Conservation (phyloP, 306 rosid species). For the Albizia julibrissin region DNA sequence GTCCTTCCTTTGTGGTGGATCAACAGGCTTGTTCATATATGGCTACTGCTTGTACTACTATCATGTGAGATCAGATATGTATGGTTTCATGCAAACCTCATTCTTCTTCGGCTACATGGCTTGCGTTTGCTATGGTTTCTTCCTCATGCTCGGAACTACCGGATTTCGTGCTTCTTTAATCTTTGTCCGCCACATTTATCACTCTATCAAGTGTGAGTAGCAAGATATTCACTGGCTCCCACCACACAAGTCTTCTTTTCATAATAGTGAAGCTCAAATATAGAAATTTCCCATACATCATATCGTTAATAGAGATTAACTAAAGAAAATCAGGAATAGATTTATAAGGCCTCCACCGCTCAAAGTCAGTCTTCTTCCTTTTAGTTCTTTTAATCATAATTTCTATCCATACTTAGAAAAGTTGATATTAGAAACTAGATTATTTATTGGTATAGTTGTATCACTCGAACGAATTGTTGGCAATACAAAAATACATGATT, state of each 20-base stretch:
- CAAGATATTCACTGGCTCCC: not conserved
- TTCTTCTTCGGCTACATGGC: conserved; percentile 48
- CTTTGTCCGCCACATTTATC: conserved; percentile 40
- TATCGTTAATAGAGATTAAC: not conserved
- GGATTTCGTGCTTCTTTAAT: conserved; percentile 35
- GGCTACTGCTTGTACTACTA: conserved; percentile 44
- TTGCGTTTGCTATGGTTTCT: conserved; percentile 40
- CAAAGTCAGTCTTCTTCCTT: not conserved
- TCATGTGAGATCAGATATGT: conserved; percentile 39
- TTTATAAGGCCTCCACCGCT: not conserved
- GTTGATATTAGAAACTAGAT: not conserved
- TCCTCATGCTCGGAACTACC: conserved; percentile 37
- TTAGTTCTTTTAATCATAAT: not conserved
- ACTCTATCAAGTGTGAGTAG: conserved; percentile 36
- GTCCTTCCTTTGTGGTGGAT: conserved; percentile 43
- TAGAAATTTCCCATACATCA: not conserved
- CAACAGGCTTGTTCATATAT: conserved; percentile 42
- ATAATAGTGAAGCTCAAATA: not conserved
- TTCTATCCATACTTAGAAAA: not conserved
- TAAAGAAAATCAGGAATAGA: not conserved
- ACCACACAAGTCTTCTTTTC: not conserved
- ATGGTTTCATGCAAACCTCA: conserved; percentile 44
- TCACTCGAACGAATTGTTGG: not conserved
- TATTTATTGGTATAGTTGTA: not conserved
- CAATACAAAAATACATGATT: not conserved